Evolutionary conservation across 2,329 filamentous ascomycete species (phyloP).

Genomic region (Torrubiella hemipterigena): DNA sequence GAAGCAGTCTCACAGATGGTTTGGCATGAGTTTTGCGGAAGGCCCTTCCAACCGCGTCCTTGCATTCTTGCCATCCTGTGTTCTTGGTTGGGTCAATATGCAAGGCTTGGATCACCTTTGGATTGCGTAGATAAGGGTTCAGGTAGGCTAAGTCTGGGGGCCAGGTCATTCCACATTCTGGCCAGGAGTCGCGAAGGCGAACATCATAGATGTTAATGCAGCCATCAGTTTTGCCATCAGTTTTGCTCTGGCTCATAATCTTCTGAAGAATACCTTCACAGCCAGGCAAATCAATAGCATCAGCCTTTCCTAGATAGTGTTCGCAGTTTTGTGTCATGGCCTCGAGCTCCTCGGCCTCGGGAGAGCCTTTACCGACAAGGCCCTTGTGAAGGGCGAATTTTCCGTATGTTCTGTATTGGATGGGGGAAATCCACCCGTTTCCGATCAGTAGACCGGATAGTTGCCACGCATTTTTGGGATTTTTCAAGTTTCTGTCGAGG

Average conservation of each 20-base stretch:
- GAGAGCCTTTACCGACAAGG: conserved; percentile 56
- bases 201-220: conserved; percentile 98
- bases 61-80: conserved; percentile 88
- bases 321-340: conserved; percentile 55
- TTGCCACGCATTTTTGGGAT: conserved; percentile 48
- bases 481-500: conserved; percentile 69
- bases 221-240: conserved; percentile 36
- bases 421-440: conserved; percentile 92
- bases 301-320: no score
- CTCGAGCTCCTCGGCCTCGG: conserved; percentile 54
- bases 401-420: conserved; percentile 80
- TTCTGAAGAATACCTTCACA: conserved; percentile 71
- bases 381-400: conserved; percentile 68
- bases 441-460: conserved; percentile 82
- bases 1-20: conserved; percentile 64
- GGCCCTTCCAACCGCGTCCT: conserved; percentile 58
- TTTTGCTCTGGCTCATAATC: conserved; percentile 56
- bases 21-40: conserved; percentile 62
- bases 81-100: conserved; percentile 73
- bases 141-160: conserved; percentile 71
- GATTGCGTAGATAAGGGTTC: conserved; percentile 70
- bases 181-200: conserved; percentile 66
- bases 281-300: conserved; percentile 48
- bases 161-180: conserved; percentile 96
- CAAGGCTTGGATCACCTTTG: conserved; percentile 68